Base-by-base conservation (phyloP, 805 yeast species). In the Brettanomyces bruxellensis region DNA sequence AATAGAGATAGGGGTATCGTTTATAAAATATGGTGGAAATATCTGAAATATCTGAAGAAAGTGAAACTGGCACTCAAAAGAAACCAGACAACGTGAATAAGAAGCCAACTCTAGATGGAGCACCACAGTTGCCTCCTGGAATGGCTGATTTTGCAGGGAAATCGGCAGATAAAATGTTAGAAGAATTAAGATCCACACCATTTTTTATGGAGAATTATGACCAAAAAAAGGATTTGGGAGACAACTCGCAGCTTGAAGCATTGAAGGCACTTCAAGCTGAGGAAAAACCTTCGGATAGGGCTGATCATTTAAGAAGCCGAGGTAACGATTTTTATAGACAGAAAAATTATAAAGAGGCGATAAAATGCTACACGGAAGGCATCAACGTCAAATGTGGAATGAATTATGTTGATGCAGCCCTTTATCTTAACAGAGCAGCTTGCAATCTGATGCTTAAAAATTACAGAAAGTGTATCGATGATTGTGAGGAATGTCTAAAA, bases 281-380 rank as follows among this genome's bases (percentile, higher is more conserved):
- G 43, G 99, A 98, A 40, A 95, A 88, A 51, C 96, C 97, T 0
- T 81, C 84, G 56, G 99, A 93, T 58, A 71, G 89, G 34, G 97
- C 97, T 4, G 72, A 78, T 24, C 90, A 89, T 58, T 93, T 90
- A 69, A 88, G 89, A 52, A 81, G 77, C 50, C 97, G 91, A 60
- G 99, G 99, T 5, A 93, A 95, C 62, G 97, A 88, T 13, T 76
- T 86, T 48, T 93, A 74, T 66, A 82, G 78, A 60, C 68, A 69
- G 8, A 86, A 83, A 55, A 78, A 81, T 55, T 93, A 76, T 65
- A 73, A 76, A 47, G 78, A 79, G 51, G 99, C 99, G 0, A 70
- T 86, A 38, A 83, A 78, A 46, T 83, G 71, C 57, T 93, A 93
- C 57, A 80, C 82, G 34, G 81, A 86, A 59, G 98, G 95, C 2